Evolutionary conservation across 345 rosid genomes (phyloP).

Genomic region (Lagerstroemia speciosa): DNA sequence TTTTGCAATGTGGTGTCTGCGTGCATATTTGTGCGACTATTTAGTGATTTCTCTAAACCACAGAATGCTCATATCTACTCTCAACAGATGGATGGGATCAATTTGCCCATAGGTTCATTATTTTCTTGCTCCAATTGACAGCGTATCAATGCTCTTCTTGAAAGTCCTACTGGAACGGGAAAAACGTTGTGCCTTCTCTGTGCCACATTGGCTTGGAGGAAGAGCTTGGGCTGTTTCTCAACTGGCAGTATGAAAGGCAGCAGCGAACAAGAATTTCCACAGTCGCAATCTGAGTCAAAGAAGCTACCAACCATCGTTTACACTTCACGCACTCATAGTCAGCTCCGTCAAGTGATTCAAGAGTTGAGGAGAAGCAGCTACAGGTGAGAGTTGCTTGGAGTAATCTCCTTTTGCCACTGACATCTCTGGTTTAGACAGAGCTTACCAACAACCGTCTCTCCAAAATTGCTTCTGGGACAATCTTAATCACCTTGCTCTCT

Average conservation of each 20-base stretch:
- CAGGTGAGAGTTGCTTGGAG: slow-evolving; percentile 36
- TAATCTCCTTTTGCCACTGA: not conserved
- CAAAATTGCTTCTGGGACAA: not conserved
- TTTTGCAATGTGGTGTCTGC: not conserved
- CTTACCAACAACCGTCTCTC: not conserved
- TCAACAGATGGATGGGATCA: not conserved
- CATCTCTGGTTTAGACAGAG: not conserved
- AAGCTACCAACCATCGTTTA: slow-evolving; percentile 70
- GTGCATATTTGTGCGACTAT: too few relatives aligned
- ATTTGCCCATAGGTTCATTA: not conserved
- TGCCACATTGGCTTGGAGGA: slow-evolving; percentile 98
- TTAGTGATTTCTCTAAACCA: too few relatives aligned
- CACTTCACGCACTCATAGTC: slow-evolving; percentile 93
- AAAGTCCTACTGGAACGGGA: slow-evolving; percentile 98
- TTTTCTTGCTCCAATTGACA: slow-evolving; percentile 19
- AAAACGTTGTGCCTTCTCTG: slow-evolving; percentile 93
- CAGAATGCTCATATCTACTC: too few relatives aligned
- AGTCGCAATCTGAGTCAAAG: slow-evolving; percentile 19
- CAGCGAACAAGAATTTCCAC: slow-evolving; percentile 18
- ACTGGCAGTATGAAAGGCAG: slow-evolving; percentile 34
- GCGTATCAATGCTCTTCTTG: slow-evolving; percentile 87
- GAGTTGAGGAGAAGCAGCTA: slow-evolving; percentile 82
- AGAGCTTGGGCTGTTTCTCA: slow-evolving; percentile 66
- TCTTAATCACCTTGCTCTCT: too few relatives aligned
- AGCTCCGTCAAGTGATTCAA: slow-evolving; percentile 84